Evolutionary conservation across 2,329 filamentous ascomycete species (phyloP).

Genomic region (Gaeumannomyces tritici): DNA sequence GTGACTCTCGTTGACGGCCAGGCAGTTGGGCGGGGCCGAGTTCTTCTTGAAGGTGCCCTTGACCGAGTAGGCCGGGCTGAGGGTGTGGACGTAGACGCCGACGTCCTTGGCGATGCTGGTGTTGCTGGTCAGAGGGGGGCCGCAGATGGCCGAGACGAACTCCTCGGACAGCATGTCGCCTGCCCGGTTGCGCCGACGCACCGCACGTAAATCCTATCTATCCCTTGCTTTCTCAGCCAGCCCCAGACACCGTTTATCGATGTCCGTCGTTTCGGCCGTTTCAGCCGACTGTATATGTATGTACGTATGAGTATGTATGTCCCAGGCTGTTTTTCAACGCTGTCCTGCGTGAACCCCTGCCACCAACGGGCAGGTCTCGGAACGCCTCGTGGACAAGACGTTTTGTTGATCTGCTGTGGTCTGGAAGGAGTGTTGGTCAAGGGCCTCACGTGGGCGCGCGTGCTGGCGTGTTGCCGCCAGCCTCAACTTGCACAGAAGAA

Average conservation of each 20-base stretch:
- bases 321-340: background rate
- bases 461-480: background rate
- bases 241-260: background rate
- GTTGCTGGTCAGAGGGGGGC: constrained; percentile 48
- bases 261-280: background rate
- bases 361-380: background rate
- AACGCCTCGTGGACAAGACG: no score
- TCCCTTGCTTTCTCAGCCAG: background rate
- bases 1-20: constrained; percentile 73
- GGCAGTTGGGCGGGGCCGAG: constrained; percentile 64
- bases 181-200: background rate
- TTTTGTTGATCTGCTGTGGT: background rate
- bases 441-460: background rate
- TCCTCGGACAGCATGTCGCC: constrained; percentile 46
- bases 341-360: background rate
- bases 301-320: background rate
- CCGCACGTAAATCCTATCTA: background rate
- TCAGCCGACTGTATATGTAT: background rate
- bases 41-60: constrained; percentile 85
- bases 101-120: constrained; percentile 65
- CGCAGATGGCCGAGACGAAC: constrained; percentile 49
- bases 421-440: background rate
- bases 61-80: constrained; percentile 68
- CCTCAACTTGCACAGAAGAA: background rate
- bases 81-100: constrained; percentile 76